phyloP scores from a whole-genome alignment of 306 rosid genomes.

The Luffa acutangula region DNA sequence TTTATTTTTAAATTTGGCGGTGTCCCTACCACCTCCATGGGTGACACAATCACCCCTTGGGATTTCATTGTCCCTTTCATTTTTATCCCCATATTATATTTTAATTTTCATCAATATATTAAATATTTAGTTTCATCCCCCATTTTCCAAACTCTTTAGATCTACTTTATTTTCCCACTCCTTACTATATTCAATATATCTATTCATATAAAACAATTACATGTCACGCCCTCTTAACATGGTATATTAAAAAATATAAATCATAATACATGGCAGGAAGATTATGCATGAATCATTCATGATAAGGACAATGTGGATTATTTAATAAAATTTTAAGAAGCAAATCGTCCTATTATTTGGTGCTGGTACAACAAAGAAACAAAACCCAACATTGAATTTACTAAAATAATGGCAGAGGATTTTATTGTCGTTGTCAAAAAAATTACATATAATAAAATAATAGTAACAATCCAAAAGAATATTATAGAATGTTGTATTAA shows the following conservation, averaged over 20 bases:
- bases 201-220: neutral
- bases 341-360: neutral
- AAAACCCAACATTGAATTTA: neutral
- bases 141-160: neutral
- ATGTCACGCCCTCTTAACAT: neutral
- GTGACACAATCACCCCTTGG: constrained; percentile 22
- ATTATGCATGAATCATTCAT: neutral
- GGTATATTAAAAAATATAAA: neutral
- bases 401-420: neutral
- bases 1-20: constrained; percentile 16
- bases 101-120: neutral
- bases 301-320: neutral
- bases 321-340: neutral
- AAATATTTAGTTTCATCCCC: neutral
- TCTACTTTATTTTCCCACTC: neutral
- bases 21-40: constrained; percentile 40
- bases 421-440: neutral
- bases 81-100: neutral
- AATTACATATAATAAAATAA: neutral
- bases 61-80: constrained; percentile 20
- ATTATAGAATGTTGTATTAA: neutral
- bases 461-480: neutral
- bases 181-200: neutral
- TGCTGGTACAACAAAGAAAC: neutral
- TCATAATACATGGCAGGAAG: neutral